These are phyloP conservation scores for Pleurotus djamor DNA, from an alignment of 768 basidiomycete species.

Conservation along the genomic window DNA sequence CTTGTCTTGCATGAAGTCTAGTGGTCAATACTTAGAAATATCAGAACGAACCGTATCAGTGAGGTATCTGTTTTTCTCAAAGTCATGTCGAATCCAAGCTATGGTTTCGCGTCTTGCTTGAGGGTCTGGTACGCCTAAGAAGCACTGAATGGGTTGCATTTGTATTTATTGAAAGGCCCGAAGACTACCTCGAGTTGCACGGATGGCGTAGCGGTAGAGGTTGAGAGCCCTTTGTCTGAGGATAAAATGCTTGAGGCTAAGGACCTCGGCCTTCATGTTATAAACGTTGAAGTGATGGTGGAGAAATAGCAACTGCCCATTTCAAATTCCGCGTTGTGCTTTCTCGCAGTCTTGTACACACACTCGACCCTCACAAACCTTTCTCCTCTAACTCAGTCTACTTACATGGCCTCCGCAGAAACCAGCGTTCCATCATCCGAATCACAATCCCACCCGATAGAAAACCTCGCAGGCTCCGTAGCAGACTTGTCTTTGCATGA, in stretches of 20 bases:
- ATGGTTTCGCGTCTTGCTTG: conserved; percentile 63
- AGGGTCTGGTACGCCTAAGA: conserved; percentile 60
- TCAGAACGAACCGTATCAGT: conserved; percentile 49
- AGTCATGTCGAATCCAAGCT: conserved; percentile 69
- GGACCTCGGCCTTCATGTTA: conserved; percentile 12
- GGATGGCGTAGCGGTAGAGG: conserved; percentile 67
- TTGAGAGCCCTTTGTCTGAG: conserved; percentile 57
- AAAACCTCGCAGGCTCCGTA: conserved; percentile 14
- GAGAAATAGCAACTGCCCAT: conserved; percentile 8
- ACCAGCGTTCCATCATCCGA: neutral
- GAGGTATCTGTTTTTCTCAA: conserved; percentile 60
- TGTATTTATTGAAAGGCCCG: conserved; percentile 6
- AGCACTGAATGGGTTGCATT: neutral
- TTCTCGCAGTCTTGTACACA: neutral
- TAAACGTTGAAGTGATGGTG: neutral
- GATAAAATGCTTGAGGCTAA: conserved; percentile 75
- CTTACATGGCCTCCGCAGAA: neutral
- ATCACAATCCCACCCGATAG: neutral
- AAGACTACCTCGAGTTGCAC: conserved; percentile 60
- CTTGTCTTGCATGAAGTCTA: neutral
- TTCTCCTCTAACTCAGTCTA: neutral
- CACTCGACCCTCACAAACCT: conserved; percentile 2
- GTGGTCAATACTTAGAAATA: neutral
- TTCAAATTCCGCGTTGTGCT: conserved; percentile 12
- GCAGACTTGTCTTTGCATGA: conserved; percentile 26